Percentiles rank a stretch among this genome's conserved stretches.
Conservation (phyloP, 768 basidiomycete genomes). For the Phaffia tasmanica region DNA sequence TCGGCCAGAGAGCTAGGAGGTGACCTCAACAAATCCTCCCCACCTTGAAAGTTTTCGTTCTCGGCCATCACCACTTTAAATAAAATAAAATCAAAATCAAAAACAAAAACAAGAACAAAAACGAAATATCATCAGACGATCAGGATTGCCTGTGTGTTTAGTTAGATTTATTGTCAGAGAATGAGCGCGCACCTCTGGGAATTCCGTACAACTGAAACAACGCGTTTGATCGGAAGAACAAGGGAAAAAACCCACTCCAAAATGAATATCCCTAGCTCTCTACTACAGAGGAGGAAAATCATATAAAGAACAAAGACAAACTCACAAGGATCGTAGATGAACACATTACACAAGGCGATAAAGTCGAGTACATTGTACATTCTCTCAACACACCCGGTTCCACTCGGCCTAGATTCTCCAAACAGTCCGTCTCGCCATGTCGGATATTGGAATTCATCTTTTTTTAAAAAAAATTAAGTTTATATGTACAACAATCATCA, state of each 20-base stretch:
- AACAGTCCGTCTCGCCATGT: conserved; percentile 21
- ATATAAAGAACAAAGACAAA: not conserved
- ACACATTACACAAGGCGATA: conserved; percentile 2
- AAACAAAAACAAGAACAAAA: conserved; percentile 5
- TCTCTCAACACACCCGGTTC: conserved; percentile 7
- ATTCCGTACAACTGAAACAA: too few relatives aligned
- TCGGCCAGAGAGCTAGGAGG: conserved; percentile 11
- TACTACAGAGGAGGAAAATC: not conserved
- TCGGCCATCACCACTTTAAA: conserved; percentile 22
- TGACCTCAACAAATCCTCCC: conserved; percentile 15
- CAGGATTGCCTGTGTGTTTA: not conserved
- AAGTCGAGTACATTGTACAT: conserved; percentile 19
- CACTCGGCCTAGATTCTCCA: conserved; percentile 21
- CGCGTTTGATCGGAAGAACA: not conserved
- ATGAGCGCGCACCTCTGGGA: too few relatives aligned
- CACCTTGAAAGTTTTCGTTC: conserved; percentile 23
- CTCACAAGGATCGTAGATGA: not conserved
- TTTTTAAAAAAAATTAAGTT: too few relatives aligned
- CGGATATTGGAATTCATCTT: conserved; percentile 19
- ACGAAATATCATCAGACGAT: not conserved
- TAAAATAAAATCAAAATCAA: not conserved
- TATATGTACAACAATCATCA: too few relatives aligned
- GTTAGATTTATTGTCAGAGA: not conserved
- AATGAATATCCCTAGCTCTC: not conserved
- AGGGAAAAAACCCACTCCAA: not conserved